Percentiles rank a stretch among this genome's conserved stretches.
phyloP scores from a whole-genome alignment of 140 eudicot genomes.

The Cichorium intybus region DNA sequence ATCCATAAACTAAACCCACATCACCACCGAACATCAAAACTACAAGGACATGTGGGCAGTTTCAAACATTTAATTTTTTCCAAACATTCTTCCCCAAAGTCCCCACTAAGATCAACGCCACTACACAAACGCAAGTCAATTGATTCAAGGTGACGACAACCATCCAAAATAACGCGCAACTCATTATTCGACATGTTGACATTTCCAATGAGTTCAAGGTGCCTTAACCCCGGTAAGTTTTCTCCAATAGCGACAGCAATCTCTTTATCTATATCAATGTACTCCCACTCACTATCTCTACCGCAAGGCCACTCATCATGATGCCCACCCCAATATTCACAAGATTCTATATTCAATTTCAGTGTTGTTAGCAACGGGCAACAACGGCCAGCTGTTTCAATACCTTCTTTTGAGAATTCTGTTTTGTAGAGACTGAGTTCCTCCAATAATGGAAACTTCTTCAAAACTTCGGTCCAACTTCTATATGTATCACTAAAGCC shows the following conservation, averaged over 20 bases:
- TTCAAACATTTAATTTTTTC: neutral
- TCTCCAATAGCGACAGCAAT: slow-evolving; percentile 36
- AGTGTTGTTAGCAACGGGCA: slow-evolving; percentile 31
- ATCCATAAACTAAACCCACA: too few species aligned
- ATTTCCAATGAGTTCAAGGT: slow-evolving; percentile 9
- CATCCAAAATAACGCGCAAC: neutral
- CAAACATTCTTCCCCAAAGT: neutral
- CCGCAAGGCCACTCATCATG: too few species aligned
- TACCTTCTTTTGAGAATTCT: neutral
- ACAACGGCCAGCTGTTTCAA: slow-evolving; percentile 19
- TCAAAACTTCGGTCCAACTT: neutral
- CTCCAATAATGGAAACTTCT: slow-evolving; percentile 26
- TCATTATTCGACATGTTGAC: neutral
- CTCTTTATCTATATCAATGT: too few species aligned
- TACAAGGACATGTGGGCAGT: too few species aligned
- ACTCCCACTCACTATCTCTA: too few species aligned
- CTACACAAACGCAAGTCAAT: neutral
- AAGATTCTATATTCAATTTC: neutral
- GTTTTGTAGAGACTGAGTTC: slow-evolving; percentile 19
- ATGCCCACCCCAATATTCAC: too few species aligned
- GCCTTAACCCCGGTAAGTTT: slow-evolving; percentile 14
- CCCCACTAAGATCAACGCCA: neutral
- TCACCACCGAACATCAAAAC: too few species aligned
- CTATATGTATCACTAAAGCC: neutral
- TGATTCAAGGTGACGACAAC: slow-evolving; percentile 6